These are phyloP conservation scores for Zasmidium citrigriseum DNA, from an alignment of 2,329 filamentous ascomycete genomes.

Conservation along the genomic window DNA sequence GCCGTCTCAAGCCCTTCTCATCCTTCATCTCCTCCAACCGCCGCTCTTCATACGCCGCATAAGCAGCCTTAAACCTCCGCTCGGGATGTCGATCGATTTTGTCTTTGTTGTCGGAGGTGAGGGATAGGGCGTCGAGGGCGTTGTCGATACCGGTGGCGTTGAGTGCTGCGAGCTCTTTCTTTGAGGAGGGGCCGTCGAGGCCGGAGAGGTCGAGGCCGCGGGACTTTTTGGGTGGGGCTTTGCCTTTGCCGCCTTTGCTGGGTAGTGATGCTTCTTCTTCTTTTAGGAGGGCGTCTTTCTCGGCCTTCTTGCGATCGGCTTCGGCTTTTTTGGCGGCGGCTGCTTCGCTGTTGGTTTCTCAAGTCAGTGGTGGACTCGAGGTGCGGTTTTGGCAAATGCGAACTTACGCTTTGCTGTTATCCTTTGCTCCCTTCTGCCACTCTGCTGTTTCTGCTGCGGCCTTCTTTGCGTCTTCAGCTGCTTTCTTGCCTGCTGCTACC, in stretches of 20 bases:
- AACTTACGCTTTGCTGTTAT: constrained; percentile 79
- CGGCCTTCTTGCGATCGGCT: constrained; percentile 83
- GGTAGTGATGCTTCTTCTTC: constrained; percentile 75
- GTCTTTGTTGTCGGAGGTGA: constrained; percentile 60
- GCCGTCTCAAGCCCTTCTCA: constrained; percentile 76
- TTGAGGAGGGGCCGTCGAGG: constrained; percentile 61
- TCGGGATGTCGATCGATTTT: constrained; percentile 90
- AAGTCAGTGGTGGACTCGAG: neutral
- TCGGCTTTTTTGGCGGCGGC: constrained; percentile 83
- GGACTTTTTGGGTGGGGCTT: constrained; percentile 55
- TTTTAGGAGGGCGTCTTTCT: constrained; percentile 77
- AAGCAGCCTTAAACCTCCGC: constrained; percentile 82
- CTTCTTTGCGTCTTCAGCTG: constrained; percentile 66
- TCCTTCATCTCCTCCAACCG: constrained; percentile 81
- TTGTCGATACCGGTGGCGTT: constrained; percentile 91
- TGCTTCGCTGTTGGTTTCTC: constrained; percentile 63
- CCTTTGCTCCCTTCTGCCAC: constrained; percentile 87
- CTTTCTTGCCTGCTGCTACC: constrained; percentile 76
- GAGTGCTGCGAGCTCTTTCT: constrained; percentile 59
- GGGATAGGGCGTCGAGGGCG: constrained; percentile 79
- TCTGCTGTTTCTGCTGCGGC: constrained; percentile 70
- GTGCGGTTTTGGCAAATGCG: neutral
- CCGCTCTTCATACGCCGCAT: constrained; percentile 77
- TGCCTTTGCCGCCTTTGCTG: constrained; percentile 67
- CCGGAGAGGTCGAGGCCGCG: constrained; percentile 73